Percentiles rank a stretch among this genome's conserved stretches.
These are phyloP conservation scores for Neocatenulostroma microsporum DNA, from an alignment of 2,329 filamentous ascomycete species.

Conservation along the genomic window DNA sequence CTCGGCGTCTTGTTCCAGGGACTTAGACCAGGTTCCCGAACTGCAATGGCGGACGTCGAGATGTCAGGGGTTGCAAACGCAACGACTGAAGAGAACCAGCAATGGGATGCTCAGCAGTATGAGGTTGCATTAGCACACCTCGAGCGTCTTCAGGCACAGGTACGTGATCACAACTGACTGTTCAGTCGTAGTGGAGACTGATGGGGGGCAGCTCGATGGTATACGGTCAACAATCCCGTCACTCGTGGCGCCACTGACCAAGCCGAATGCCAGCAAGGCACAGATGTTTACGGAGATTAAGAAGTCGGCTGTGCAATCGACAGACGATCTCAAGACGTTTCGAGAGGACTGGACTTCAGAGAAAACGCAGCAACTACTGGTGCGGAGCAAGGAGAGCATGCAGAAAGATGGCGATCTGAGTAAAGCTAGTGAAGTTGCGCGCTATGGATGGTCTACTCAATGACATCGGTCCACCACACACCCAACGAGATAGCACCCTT, in stretches of 20 bases:
- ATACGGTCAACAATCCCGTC: constrained; percentile 38
- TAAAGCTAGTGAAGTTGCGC: constrained; percentile 26
- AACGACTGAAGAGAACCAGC: too few relatives aligned
- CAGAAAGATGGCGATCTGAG: constrained; percentile 31
- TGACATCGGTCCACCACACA: too few relatives aligned
- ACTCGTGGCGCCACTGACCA: constrained; percentile 34
- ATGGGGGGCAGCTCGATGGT: constrained; percentile 30
- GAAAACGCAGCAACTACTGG: constrained; percentile 30
- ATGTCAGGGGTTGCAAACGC: too few relatives aligned
- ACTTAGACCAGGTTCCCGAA: too few relatives aligned
- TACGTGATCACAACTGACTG: constrained; percentile 14
- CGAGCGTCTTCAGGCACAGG: constrained; percentile 38
- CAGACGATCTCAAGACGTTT: constrained; percentile 32
- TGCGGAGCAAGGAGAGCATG: constrained; percentile 30
- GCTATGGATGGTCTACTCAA: constrained; percentile 34
- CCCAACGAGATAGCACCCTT: too few relatives aligned
- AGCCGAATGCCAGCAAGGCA: constrained; percentile 19
- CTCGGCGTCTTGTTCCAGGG: too few relatives aligned
- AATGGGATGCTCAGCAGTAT: constrained; percentile 17
- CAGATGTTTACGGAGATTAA: constrained; percentile 33
- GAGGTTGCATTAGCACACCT: constrained; percentile 38
- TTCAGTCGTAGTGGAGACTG: too few relatives aligned
- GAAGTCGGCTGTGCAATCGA: constrained; percentile 29
- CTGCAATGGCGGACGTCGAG: too few relatives aligned
- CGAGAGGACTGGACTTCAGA: constrained; percentile 31